These are phyloP conservation scores for Symbiodinium natans DNA, from an alignment of 73 alveolate genomes.

Conservation along the genomic window DNA sequence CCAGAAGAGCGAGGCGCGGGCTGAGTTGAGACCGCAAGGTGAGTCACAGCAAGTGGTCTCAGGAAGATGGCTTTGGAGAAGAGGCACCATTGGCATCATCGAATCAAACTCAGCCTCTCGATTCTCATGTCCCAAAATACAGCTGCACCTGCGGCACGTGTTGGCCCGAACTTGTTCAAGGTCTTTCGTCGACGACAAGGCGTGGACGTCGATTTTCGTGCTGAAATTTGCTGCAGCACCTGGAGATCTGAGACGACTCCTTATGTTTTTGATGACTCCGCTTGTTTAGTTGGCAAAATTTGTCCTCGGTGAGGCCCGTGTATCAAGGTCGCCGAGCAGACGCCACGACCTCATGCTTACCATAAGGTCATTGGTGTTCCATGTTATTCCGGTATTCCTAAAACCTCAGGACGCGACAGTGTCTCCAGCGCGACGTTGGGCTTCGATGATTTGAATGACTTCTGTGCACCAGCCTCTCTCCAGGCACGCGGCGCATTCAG, in stretches of 20 bases:
- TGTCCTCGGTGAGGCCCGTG: background rate
- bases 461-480: conserved; percentile 63
- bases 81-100: too few species aligned
- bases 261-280: too few species aligned
- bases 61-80: background rate
- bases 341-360: background rate
- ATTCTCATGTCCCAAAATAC: too few species aligned
- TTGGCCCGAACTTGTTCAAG: background rate
- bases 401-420: conserved; percentile 58
- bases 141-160: too few species aligned
- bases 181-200: background rate
- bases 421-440: conserved; percentile 85
- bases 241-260: too few species aligned
- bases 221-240: background rate
- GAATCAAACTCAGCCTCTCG: too few species aligned
- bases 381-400: too few species aligned
- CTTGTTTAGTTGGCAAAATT: too few species aligned
- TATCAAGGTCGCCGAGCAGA: background rate
- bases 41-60: too few species aligned
- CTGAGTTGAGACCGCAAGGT: too few species aligned
- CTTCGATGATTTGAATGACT: conserved; percentile 63
- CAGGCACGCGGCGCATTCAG: background rate
- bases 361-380: background rate
- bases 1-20: too few species aligned
- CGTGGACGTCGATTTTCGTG: background rate